Evolutionary conservation across 768 basidiomycete species (phyloP).

Genomic region (Trametes elegans): DNA sequence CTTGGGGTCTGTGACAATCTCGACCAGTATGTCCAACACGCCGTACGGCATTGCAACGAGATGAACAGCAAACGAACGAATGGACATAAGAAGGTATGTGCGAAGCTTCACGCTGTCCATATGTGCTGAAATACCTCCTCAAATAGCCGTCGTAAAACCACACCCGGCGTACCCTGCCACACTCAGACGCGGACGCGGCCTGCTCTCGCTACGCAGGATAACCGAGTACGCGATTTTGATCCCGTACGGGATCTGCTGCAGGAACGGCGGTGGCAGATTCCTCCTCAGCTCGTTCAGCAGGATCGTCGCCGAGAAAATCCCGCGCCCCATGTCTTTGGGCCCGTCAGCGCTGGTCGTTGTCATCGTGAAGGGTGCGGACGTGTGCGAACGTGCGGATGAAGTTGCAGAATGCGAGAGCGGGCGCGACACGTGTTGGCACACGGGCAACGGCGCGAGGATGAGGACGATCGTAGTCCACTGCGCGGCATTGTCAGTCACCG

Average conservation of each 20-base stretch:
- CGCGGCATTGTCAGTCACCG: not conserved
- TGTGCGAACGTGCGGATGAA: slow-evolving; percentile 28
- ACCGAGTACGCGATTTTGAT: slow-evolving; percentile 43
- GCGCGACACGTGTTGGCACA: slow-evolving; percentile 31
- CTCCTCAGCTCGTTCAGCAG: slow-evolving; percentile 48
- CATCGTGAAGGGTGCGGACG: not conserved
- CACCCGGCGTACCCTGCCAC: too few species aligned
- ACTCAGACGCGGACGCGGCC: slow-evolving; percentile 42
- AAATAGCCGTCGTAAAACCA: too few species aligned
- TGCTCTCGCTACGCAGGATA: slow-evolving; percentile 39
- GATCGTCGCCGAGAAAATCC: slow-evolving; percentile 46
- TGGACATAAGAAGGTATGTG: too few species aligned
- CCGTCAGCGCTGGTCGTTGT: not conserved
- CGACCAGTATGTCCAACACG: too few species aligned
- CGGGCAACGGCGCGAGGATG: slow-evolving; percentile 30
- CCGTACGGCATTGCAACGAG: too few species aligned
- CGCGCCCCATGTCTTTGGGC: slow-evolving; percentile 48
- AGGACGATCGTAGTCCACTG: slow-evolving; percentile 24
- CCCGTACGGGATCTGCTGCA: slow-evolving; percentile 33
- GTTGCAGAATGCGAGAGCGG: slow-evolving; percentile 34
- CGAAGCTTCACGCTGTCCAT: too few species aligned
- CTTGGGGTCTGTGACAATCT: too few species aligned
- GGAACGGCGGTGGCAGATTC: slow-evolving; percentile 40
- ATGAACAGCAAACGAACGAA: too few species aligned
- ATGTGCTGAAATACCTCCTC: too few species aligned